Evolutionary conservation across 805 yeast genomes (phyloP), one percentile per base, ranked within the genome.

Genomic region (Maudiozyma serrabonitensis): DNA sequence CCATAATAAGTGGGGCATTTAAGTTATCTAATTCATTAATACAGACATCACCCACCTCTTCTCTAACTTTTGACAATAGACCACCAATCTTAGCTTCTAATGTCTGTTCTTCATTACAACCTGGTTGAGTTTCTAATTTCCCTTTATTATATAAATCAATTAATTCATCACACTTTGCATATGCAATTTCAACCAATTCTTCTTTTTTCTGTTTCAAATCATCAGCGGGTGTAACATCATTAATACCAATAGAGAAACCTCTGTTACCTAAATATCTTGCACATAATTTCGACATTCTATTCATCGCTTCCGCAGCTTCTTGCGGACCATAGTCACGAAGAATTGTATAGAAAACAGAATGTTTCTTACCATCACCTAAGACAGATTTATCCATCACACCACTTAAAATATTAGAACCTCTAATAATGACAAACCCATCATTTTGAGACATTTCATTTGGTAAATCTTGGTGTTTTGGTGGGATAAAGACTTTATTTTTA

Each of bases 101-200:
- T 1, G 99, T 93, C 66, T 95, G 96, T 60, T 93, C 99, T 68
- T 91, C 98, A 64, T 93, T 85, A 76, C 99, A 93, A 67, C 99
- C 99, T 0, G 99, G 98, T 66, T 93, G 98, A 1, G 98, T 89
- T 67, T 93, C 99, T 57, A 93, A 76, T 63, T 87, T 87, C 6
- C 99, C 99, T 44, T 80, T 72, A 54, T 84, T 81, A 65, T 79
- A 88, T 52, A 78, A 73, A 49, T 77, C 78, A 72, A 95, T 95
- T 54, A 93, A 76, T 58, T 86, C 93, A 63, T 91, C 96, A 77
- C 97, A 89, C 69, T 86, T 84, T 26, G 77, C 75, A 66, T 93
- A 93, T 0, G 99, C 98, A 55, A 74, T 75, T 66, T 90, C 95
- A 45, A 93, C 97, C 80, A 90, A 79, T 46, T 77, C 75, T 67